Evolutionary conservation across 176 grass and related monocot species (phyloP), one percentile per base, ranked within the genome.

Genomic region (Avena eriantha): DNA sequence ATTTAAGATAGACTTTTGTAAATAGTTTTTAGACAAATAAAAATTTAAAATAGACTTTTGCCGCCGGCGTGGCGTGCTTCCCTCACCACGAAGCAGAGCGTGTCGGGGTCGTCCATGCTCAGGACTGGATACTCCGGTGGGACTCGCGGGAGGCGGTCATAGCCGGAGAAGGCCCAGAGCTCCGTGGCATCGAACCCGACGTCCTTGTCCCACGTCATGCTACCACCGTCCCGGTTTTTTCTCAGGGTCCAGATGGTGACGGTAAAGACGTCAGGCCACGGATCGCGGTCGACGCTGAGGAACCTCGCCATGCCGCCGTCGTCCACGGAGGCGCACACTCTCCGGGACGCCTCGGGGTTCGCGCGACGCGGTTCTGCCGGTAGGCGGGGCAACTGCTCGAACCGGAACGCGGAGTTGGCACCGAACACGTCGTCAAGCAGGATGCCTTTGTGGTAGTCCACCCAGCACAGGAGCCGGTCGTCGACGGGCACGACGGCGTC

Each of bases 381-480:
- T 1, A 22, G 56, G 56, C 56, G 19, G 67, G 34, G 67, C 67
- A 70, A 35, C 34, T 35, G 67, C 35, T 41, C 67, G 67, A 41
- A 70, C 34, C 34, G 18, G 67, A 70, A 16, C 34, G 17, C 17
- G 8, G 34, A 70, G 67, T 35, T 4, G 67, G 34, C 16, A 12
- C 2, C 35, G 35, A 70, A 70, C 67, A 70, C 67, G 34, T 19
- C 17, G 67, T 18, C 67, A 34, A 70, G 34, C 67, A 70, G 67
- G 3, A 70, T 70, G 35, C 34, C 67, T 4, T 17, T 18, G 34
- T 70, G 36, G 3, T 41, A 70, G 35, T 70, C 67, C 8, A 41
- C 67, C 67, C 67, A 70, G 34, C 67, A 70, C 18, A 70, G 67
- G 67, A 70, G 18, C 66, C 66, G 67, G 67, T 41, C 68, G 68